Conservation (phyloP, 306 rosid genomes). For the Argentina anserina region DNA sequence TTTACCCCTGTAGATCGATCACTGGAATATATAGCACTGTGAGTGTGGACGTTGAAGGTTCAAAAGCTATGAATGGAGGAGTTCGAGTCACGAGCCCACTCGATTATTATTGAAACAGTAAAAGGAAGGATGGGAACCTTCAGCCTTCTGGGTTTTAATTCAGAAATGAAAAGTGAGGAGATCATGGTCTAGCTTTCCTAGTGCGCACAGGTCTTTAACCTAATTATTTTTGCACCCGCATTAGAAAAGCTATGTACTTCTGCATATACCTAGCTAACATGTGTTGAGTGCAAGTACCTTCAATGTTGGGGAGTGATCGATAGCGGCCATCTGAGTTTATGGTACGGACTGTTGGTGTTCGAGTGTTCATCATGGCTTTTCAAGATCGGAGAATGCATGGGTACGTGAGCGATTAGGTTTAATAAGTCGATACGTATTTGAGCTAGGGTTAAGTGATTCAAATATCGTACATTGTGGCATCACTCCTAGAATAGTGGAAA, state of each 20-base stretch:
- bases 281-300: neutral
- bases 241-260: neutral
- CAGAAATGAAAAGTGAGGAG: neutral
- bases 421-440: too few species aligned
- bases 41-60: slow-evolving; percentile 5
- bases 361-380: too few species aligned
- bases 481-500: too few species aligned
- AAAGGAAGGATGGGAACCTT: slow-evolving; percentile 1
- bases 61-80: slow-evolving; percentile 15
- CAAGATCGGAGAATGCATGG: too few species aligned
- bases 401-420: too few species aligned
- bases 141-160: neutral
- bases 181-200: neutral
- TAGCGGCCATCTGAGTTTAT: neutral
- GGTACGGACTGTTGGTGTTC: neutral
- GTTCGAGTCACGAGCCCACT: slow-evolving; percentile 28
- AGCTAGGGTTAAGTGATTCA: too few species aligned
- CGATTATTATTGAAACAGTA: slow-evolving; percentile 12
- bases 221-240: neutral
- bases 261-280: neutral
- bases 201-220: slow-evolving; percentile 5
- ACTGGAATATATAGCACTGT: neutral
- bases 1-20: neutral
- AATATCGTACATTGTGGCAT: too few species aligned
- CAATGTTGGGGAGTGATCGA: neutral